A percentile compares a stretch with the other conserved stretches of the same genome.
Evolutionary conservation across 176 grass and related monocot species (phyloP).

Genomic region (Carex scoparia): DNA sequence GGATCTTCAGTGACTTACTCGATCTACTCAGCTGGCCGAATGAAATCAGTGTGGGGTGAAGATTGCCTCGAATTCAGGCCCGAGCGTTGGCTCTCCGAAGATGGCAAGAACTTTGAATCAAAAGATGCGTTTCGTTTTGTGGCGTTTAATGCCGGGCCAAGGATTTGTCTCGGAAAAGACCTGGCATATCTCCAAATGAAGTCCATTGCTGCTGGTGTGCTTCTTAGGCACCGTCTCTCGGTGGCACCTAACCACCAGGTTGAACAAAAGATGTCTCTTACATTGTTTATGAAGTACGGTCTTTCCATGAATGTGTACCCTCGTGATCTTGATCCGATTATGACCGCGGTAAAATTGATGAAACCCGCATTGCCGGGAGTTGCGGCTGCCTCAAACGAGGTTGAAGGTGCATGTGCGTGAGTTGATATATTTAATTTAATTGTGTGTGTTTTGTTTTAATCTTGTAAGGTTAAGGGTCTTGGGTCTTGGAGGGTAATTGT

Average conservation of each 20-base stretch:
- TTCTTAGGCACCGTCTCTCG: constrained; percentile 65
- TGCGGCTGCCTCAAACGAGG: neutral
- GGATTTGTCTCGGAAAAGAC: constrained; percentile 92
- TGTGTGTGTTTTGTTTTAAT: constrained; percentile 10
- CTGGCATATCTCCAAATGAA: constrained; percentile 99
- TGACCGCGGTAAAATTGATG: constrained; percentile 24
- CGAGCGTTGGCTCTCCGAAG: constrained; percentile 70
- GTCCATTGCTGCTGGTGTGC: constrained; percentile 74
- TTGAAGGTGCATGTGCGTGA: constrained; percentile 19
- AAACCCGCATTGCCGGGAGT: neutral
- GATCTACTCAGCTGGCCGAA: constrained; percentile 86
- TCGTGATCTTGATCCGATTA: constrained; percentile 46
- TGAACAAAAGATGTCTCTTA: constrained; percentile 99
- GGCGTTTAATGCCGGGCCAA: constrained; percentile 86
- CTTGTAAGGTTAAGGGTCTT: neutral
- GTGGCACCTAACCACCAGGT: constrained; percentile 69
- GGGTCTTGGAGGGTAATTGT: neutral
- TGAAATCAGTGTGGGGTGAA: constrained; percentile 83
- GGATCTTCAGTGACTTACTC: constrained; percentile 92
- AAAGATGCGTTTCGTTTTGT: constrained; percentile 85
- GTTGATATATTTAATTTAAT: constrained; percentile 1
- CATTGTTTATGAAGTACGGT: constrained; percentile 94
- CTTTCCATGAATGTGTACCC: constrained; percentile 65
- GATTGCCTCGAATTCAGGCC: constrained; percentile 88
- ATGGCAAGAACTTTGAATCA: constrained; percentile 61